Base-by-base conservation (phyloP, 208 protist species). In the Trypanosoma theileri region DNA sequence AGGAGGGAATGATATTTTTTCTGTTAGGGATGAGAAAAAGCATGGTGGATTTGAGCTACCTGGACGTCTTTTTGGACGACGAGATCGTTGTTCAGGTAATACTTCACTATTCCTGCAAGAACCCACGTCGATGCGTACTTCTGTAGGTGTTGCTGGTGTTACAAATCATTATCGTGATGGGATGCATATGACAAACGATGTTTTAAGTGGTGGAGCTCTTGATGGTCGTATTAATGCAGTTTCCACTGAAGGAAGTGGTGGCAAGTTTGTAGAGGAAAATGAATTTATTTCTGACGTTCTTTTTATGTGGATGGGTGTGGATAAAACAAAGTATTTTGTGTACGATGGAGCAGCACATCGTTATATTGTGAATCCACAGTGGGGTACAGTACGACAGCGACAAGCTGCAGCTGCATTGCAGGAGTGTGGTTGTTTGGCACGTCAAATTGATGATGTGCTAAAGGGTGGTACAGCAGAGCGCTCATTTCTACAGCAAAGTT, bases 241-340 rank as follows among this genome's bases (percentile, higher is more conserved):
- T 56, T 14, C 19, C 16, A 45, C 8, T 41, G 56, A 17, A 31
- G 31, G 42, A 31, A 13, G 16, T 7, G 57, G 35, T n/a, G 50
- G 70, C 41, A 63, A 59, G 19, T 50, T 56, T n/a, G 65, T 88
- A 24, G 75, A 80, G 3, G 70, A 82, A 8, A 42, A 11, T 13
- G 66, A 72, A 31, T 88, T 85, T 70, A 66, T 80, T 40, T 75
- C 80, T 4, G 80, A 89, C 48, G 60, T 89, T 13, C 54, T 89
- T n/a, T 89, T 89, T 59, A 82, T 89, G 73, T 89, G 80, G 78
- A 82, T 86, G 73, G 84, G 84, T 13, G 80, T 85, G 10, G 69
- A 69, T 14, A 66, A 71, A 13, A 86, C 80, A 14, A 69, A 85
- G 41, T 78, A 75, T 51, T 73, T 85, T 31, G 41, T 24, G 14